These are phyloP conservation scores for Pichia sp. DNA, from an alignment of 1,139 yeast species.

Conservation along the genomic window DNA sequence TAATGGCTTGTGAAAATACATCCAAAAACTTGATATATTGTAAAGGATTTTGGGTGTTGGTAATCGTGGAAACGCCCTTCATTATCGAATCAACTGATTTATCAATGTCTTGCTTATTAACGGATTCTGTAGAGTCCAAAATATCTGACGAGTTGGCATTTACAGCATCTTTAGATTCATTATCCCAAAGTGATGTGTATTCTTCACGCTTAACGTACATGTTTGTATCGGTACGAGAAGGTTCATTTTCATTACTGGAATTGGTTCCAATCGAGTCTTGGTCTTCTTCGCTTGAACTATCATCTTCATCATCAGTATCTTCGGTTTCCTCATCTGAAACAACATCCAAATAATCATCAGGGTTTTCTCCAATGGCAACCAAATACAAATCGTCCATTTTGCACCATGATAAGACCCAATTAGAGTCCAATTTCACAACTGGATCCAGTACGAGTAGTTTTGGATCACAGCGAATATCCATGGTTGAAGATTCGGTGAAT, in stretches of 20 bases:
- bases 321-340: constrained; percentile 25
- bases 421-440: constrained; percentile 20
- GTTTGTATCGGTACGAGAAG: too few species aligned
- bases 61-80: too few species aligned
- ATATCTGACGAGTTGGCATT: too few species aligned
- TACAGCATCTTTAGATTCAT: too few species aligned
- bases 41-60: constrained; percentile 31
- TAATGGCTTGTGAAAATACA: constrained; percentile 42
- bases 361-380: constrained; percentile 17
- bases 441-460: too few species aligned
- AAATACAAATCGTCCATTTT: constrained; percentile 17
- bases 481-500: too few species aligned
- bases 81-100: too few species aligned
- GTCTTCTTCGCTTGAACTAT: constrained; percentile 3
- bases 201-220: neutral
- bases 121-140: too few species aligned
- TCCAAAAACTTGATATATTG: constrained; percentile 49
- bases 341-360: constrained; percentile 17
- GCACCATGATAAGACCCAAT: constrained; percentile 23
- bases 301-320: constrained; percentile 15
- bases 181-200: neutral
- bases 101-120: too few species aligned
- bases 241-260: neutral
- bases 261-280: neutral
- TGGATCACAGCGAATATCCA: too few species aligned